phyloP scores from a whole-genome alignment of 768 basidiomycete genomes.

The Lepiota subincarnata region DNA sequence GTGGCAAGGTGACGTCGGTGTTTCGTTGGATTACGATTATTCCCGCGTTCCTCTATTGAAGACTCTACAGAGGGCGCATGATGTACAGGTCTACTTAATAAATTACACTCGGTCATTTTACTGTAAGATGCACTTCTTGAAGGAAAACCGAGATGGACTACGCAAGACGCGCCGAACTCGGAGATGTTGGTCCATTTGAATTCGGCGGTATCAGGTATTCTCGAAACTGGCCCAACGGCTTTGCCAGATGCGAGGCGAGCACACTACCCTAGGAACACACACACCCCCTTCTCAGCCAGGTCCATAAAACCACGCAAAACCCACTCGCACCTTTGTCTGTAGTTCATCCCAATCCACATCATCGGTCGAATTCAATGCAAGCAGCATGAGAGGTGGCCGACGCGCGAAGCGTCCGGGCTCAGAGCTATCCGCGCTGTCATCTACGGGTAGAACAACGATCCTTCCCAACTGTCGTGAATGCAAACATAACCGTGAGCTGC shows the following conservation, averaged over 20 bases:
- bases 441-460: conserved; percentile 63
- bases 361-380: conserved; percentile 62
- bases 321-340: conserved; percentile 50
- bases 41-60: conserved; percentile 13
- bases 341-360: conserved; percentile 65
- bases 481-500: neutral
- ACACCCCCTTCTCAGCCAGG: conserved; percentile 6
- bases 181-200: conserved; percentile 18
- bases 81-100: conserved; percentile 13
- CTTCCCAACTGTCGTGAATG: conserved; percentile 53
- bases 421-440: conserved; percentile 28
- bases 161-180: conserved; percentile 16
- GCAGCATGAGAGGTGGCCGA: conserved; percentile 57
- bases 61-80: neutral
- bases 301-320: conserved; percentile 1
- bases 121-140: neutral
- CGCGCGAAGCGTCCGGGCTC: conserved; percentile 23
- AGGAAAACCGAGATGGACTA: neutral
- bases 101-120: too few relatives aligned
- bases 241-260: conserved; percentile 41
- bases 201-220: conserved; percentile 27
- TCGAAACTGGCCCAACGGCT: conserved; percentile 39
- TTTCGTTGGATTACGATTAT: conserved; percentile 14
- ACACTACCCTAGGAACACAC: conserved; percentile 31
- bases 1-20: conserved; percentile 12